phyloP scores from a whole-genome alignment of 2,329 filamentous ascomycete genomes.

The Paraphaeosphaeria sporulosa region DNA sequence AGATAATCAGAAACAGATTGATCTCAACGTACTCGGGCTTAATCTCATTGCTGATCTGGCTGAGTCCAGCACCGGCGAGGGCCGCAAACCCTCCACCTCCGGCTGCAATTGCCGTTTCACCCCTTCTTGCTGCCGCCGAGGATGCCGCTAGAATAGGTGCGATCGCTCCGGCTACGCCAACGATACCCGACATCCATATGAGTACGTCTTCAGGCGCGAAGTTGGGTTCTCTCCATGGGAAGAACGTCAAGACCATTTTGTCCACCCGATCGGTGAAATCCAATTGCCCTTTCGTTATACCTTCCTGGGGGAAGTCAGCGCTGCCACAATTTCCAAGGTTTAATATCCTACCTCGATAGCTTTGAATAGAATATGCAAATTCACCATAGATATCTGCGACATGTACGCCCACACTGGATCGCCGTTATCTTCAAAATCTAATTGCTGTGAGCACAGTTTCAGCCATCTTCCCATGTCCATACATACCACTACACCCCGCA shows the following conservation, averaged over 20 bases:
- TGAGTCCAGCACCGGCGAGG: constrained; percentile 1
- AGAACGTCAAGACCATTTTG: constrained; percentile 9
- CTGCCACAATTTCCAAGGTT: neutral
- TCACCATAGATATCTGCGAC: constrained; percentile 9
- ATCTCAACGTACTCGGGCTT: constrained; percentile 5
- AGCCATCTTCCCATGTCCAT: neutral
- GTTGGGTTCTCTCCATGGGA: constrained; percentile 4
- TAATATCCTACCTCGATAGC: constrained; percentile 1
- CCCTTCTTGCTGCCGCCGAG: neutral
- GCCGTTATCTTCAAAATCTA: constrained; percentile 9
- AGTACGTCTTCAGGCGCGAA: constrained; percentile 5
- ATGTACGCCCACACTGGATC: constrained; percentile 8
- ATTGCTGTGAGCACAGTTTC: neutral
- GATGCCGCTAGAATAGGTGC: constrained; percentile 4
- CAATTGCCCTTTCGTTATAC: constrained; percentile 10
- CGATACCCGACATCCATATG: constrained; percentile 5
- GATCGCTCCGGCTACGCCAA: constrained; percentile 1
- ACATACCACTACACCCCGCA: constrained; percentile 10
- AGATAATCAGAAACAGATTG: neutral
- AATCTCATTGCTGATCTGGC: constrained; percentile 8
- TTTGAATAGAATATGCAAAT: constrained; percentile 12
- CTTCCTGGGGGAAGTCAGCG: neutral
- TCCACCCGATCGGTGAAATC: constrained; percentile 9
- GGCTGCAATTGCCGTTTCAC: neutral
- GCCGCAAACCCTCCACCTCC: neutral